Evolutionary conservation across 2,329 filamentous ascomycete genomes (phyloP).

Genomic region (Hypoxylon sp.): DNA sequence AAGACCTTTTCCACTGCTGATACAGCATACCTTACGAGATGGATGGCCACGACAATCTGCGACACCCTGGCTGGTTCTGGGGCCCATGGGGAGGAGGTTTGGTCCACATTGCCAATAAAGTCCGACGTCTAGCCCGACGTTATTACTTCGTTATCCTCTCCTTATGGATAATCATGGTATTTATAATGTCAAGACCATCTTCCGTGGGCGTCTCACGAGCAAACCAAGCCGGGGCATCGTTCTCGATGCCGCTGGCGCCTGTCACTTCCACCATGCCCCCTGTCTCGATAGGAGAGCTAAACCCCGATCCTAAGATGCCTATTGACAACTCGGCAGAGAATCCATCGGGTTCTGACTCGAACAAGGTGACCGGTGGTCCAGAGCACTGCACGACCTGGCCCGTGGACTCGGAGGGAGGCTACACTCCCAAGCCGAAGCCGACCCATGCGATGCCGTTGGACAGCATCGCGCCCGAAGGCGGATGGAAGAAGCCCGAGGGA

Average conservation of each 20-base stretch:
- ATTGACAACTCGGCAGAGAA: too few relatives aligned
- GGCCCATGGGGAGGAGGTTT: background rate
- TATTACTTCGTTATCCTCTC: conserved; percentile 16
- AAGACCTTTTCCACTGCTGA: conserved; percentile 1
- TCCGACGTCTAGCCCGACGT: conserved; percentile 5
- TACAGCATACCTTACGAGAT: background rate
- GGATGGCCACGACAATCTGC: background rate
- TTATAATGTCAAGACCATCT: conserved; percentile 2
- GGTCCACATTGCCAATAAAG: background rate
- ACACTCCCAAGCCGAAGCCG: conserved; percentile 4
- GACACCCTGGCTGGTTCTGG: background rate
- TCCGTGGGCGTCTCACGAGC: background rate
- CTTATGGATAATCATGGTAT: background rate
- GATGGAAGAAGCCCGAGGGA: conserved; percentile 49
- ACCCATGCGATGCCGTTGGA: conserved; percentile 27
- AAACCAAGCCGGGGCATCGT: too few relatives aligned
- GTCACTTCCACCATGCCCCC: too few relatives aligned
- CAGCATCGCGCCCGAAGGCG: conserved; percentile 45
- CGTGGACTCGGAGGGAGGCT: conserved; percentile 23
- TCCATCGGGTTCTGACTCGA: too few relatives aligned
- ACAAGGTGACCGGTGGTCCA: background rate
- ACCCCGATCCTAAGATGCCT: too few relatives aligned
- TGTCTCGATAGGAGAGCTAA: too few relatives aligned
- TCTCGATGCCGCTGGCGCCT: too few relatives aligned
- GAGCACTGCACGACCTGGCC: conserved; percentile 38